Evolutionary conservation across 73 alveolate genomes (phyloP).

Genomic region (Durusdinium trenchii): DNA sequence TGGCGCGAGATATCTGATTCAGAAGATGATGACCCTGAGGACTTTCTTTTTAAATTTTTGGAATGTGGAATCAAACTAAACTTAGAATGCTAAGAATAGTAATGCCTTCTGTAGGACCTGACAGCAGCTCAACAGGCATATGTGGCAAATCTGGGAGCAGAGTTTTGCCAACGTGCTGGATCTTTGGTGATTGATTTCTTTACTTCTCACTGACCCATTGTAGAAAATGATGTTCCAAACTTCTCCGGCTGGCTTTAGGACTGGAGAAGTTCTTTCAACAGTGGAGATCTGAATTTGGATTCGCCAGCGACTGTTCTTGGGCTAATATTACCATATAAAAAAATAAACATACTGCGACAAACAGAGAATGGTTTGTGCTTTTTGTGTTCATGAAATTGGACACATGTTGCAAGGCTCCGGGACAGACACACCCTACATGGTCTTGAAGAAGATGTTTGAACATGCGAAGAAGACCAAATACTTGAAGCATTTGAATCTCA

Average conservation of each 20-base stretch:
- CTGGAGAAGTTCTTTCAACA: neutral
- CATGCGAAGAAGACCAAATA: neutral
- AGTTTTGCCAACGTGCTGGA: neutral
- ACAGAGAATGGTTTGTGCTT: neutral
- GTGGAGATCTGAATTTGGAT: neutral
- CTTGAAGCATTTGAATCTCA: neutral
- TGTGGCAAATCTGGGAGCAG: neutral
- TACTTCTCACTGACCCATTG: neutral
- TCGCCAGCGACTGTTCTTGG: neutral
- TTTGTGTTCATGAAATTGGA: too few relatives aligned
- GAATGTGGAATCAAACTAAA: neutral
- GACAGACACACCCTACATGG: neutral
- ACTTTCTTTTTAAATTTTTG: neutral
- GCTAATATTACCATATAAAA: neutral
- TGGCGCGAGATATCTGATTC: neutral
- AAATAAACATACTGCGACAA: neutral
- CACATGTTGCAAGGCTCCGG: neutral
- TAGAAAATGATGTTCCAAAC: neutral
- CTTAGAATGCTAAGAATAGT: neutral
- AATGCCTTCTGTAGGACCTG: neutral
- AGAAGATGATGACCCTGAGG: neutral
- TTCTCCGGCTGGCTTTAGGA: neutral
- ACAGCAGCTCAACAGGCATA: neutral
- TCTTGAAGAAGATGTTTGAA: neutral
- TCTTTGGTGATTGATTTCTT: neutral